A percentile compares a stretch with the other conserved stretches of the same genome.
Evolutionary conservation across 345 rosid species (phyloP).

Genomic region (Eutrema heterophyllum): DNA sequence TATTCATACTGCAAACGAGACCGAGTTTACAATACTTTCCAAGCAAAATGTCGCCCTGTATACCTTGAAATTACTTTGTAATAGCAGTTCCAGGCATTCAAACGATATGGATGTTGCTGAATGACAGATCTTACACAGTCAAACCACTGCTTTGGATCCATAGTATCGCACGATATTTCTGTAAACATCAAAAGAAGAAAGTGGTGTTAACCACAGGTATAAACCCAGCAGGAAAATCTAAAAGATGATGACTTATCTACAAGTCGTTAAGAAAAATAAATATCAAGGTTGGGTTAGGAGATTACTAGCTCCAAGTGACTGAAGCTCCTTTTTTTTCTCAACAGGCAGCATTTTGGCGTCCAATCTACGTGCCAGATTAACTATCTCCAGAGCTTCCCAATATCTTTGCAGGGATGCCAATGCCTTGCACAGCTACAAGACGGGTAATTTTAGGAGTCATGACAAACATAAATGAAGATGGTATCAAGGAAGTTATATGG

Average conservation of each 20-base stretch:
- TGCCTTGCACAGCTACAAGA: conserved; percentile 71
- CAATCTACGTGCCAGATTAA: conserved; percentile 49
- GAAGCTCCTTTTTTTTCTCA: conserved; percentile 66
- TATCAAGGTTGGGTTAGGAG: conserved; percentile 9
- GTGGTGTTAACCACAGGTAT: neutral
- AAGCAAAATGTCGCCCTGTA: neutral
- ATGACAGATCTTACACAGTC: conserved; percentile 65
- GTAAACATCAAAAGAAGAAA: conserved; percentile 28
- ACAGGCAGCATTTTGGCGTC: conserved; percentile 37
- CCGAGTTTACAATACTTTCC: neutral
- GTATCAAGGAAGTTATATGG: conserved; percentile 38
- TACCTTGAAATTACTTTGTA: conserved; percentile 79
- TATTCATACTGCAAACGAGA: conserved; percentile 7
- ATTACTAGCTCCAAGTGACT: conserved; percentile 86
- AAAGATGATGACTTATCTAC: neutral
- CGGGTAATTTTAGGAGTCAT: conserved; percentile 32
- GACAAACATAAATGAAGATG: conserved; percentile 26
- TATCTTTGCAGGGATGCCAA: conserved; percentile 65
- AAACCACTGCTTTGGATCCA: conserved; percentile 79
- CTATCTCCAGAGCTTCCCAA: conserved; percentile 80
- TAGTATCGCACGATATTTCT: conserved; percentile 76
- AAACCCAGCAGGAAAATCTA: neutral
- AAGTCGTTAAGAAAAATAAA: neutral
- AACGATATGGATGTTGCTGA: conserved; percentile 69
- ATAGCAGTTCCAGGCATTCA: conserved; percentile 93